These are phyloP conservation scores for Isatis tinctoria DNA, from an alignment of 345 rosid genomes.

Conservation along the genomic window DNA sequence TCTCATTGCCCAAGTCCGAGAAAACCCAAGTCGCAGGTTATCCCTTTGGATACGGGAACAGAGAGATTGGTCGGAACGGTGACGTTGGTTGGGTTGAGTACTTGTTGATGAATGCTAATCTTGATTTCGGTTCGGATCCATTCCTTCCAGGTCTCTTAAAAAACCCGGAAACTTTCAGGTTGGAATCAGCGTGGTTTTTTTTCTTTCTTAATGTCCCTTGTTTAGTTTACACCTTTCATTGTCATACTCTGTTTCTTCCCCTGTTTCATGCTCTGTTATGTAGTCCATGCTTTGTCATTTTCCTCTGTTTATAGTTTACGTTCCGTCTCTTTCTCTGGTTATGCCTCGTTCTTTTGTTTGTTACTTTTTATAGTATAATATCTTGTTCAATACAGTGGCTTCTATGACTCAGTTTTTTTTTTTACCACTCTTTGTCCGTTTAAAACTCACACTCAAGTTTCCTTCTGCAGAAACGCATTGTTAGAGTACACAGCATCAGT, in stretches of 20 bases:
- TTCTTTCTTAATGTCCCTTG: neutral
- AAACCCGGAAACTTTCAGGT: slow-evolving; percentile 53
- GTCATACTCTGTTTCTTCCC: neutral
- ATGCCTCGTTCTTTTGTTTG: neutral
- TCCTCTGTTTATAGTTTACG: neutral
- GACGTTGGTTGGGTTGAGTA: slow-evolving; percentile 83
- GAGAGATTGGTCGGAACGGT: slow-evolving; percentile 61
- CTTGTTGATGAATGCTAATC: slow-evolving; percentile 52
- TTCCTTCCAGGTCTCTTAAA: slow-evolving; percentile 28
- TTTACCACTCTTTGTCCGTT: neutral
- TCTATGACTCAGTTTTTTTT: no score
- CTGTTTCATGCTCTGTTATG: neutral
- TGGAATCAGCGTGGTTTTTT: neutral
- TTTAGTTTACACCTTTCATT: neutral
- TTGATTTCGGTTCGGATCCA: slow-evolving; percentile 21
- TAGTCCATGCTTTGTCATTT: neutral
- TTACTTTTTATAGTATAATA: neutral
- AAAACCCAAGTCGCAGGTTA: slow-evolving; percentile 51
- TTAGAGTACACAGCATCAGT: slow-evolving; percentile 56
- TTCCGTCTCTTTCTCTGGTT: neutral
- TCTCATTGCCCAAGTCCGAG: slow-evolving; percentile 53
- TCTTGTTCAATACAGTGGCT: neutral
- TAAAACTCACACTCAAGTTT: neutral
- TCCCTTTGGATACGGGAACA: slow-evolving; percentile 77
- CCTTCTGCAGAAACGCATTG: slow-evolving; percentile 47